phyloP scores from a whole-genome alignment of 345 rosid genomes.

The Rhizophora apiculata region DNA sequence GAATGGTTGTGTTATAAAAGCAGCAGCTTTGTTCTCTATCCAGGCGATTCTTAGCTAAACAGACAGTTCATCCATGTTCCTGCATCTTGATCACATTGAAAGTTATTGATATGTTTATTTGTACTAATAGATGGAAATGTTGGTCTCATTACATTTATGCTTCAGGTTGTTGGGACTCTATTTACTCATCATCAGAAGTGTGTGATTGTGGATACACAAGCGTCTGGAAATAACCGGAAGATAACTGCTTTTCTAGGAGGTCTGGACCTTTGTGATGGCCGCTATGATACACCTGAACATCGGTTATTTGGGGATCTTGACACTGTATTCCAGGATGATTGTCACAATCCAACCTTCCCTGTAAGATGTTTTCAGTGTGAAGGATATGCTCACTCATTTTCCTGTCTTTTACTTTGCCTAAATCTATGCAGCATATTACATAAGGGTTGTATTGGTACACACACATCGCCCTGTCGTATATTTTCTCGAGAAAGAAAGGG shows the following conservation, averaged over 20 bases:
- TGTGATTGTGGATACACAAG: slow-evolving; percentile 67
- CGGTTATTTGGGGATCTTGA: slow-evolving; percentile 52
- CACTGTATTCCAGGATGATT: slow-evolving; percentile 49
- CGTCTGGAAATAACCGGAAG: slow-evolving; percentile 56
- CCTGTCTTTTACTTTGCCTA: neutral
- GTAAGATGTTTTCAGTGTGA: slow-evolving; percentile 32
- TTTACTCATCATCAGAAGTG: slow-evolving; percentile 78
- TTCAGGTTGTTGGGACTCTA: slow-evolving; percentile 70
- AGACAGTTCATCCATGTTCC: no score
- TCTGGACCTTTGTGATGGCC: slow-evolving; percentile 76
- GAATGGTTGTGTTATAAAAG: no score
- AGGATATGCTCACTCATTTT: neutral
- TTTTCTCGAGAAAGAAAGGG: no score
- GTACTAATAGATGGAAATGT: no score
- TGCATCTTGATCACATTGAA: no score
- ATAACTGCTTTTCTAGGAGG: slow-evolving; percentile 61
- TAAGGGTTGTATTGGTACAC: no score
- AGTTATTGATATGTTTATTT: no score
- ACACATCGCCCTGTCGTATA: no score
- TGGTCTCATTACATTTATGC: slow-evolving; percentile 3
- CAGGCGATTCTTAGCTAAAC: no score
- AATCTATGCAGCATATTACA: neutral
- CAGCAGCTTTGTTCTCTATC: no score
- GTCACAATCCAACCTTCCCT: slow-evolving; percentile 61
- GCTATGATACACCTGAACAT: slow-evolving; percentile 71